Evolutionary conservation across 495 filamentous ascomycete genomes (phyloP).

Genomic region (Annulohypoxylon moriforme): DNA sequence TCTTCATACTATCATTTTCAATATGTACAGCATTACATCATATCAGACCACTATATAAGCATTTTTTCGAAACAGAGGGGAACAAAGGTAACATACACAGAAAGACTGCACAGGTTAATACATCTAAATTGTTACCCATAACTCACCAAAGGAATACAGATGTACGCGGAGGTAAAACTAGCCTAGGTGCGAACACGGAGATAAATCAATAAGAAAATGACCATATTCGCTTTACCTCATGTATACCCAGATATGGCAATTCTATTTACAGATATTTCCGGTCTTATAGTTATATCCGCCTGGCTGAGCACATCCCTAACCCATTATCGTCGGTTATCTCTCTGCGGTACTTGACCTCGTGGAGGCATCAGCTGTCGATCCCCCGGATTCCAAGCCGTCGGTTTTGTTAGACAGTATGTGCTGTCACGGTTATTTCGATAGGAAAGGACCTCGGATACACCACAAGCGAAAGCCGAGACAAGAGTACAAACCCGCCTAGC

Average conservation of each 20-base stretch:
- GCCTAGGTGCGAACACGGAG: neutral
- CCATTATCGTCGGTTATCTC: neutral
- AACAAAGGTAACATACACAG: too few relatives aligned
- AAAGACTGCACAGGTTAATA: neutral
- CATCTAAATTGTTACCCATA: too few relatives aligned
- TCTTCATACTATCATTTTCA: too few relatives aligned
- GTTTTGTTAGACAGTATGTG: neutral
- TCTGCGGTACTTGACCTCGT: neutral
- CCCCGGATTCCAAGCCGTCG: neutral
- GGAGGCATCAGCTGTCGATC: neutral
- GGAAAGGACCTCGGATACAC: neutral
- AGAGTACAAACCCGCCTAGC: neutral
- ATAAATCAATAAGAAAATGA: neutral
- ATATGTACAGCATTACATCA: too few relatives aligned
- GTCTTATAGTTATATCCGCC: constrained; percentile 4
- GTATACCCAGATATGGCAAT: neutral
- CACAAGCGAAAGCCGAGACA: neutral
- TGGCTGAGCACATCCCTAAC: neutral
- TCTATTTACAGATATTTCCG: constrained; percentile 8
- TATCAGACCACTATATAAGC: neutral
- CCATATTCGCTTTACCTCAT: neutral
- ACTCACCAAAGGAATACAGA: neutral
- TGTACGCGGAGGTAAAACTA: neutral
- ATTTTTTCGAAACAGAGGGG: neutral
- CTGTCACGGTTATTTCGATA: neutral